Conservation (phyloP, 768 basidiomycete species). For the Rhodotorula babjevae region DNA sequence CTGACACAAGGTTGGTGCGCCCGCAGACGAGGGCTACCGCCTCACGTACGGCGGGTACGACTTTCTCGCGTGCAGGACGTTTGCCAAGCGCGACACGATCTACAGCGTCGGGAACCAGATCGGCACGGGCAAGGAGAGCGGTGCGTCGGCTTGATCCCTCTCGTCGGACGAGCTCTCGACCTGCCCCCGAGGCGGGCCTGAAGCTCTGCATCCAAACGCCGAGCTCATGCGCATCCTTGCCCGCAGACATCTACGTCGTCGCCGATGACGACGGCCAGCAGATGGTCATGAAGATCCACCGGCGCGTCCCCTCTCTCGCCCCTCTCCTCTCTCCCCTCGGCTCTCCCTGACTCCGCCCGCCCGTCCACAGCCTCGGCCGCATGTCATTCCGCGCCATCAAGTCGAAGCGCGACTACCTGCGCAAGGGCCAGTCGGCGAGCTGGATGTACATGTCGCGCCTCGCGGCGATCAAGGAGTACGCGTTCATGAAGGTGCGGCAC, state of each 20-base stretch:
- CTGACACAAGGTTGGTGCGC: neutral
- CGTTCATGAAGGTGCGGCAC: slow-evolving; percentile 84
- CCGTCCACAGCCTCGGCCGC: slow-evolving; percentile 70
- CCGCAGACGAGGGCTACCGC: slow-evolving; percentile 87
- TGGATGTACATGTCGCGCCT: slow-evolving; percentile 99
- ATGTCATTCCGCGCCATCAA: slow-evolving; percentile 96
- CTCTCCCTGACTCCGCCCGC: neutral
- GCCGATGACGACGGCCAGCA: slow-evolving; percentile 76
- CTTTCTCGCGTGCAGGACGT: slow-evolving; percentile 84
- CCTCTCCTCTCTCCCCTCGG: neutral
- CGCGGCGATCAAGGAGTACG: slow-evolving; percentile 95
- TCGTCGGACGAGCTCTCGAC: neutral
- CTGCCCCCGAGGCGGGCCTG: too few relatives aligned
- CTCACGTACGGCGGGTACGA: slow-evolving; percentile 99
- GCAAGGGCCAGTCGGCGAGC: slow-evolving; percentile 84
- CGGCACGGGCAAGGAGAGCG: slow-evolving; percentile 96
- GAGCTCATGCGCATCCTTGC: neutral
- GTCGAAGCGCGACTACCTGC: slow-evolving; percentile 90
- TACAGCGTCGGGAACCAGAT: slow-evolving; percentile 94
- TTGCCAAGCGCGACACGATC: slow-evolving; percentile 83
- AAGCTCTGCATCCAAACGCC: too few relatives aligned
- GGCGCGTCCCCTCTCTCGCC: slow-evolving; percentile 53
- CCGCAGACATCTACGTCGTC: slow-evolving; percentile 78
- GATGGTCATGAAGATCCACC: slow-evolving; percentile 87
- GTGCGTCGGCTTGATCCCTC: slow-evolving; percentile 47